Base-by-base conservation (phyloP, 805 yeast genomes). In the Lipomyces mesembrius region DNA sequence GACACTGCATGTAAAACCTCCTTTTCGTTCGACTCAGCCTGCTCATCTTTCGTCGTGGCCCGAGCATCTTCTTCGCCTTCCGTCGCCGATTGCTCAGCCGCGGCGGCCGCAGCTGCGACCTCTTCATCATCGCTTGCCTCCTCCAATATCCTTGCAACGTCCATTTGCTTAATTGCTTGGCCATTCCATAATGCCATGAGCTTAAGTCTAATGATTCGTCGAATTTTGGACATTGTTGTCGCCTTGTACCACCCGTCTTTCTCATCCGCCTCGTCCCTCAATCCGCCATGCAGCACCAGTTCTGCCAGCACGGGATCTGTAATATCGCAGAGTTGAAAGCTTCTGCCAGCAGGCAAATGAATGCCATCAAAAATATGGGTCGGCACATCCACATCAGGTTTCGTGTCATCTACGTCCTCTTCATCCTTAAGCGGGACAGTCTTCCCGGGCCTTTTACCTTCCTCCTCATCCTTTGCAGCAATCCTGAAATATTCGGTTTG, bases 401-500 rank as follows among this genome's bases (percentile, higher is more conserved):
- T 85, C 43, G 79, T 79, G 8, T 77, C 74, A 8, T 66, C 73
- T 61, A 79, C 76, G 27, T 79, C 74, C 12, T 75, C 75, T 74
- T 77, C 73, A 12, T 65, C 73, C 62, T 79, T 76, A 27, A 79
- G 74, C 9, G 74, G 75, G 75, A 61, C 61, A 54, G 66, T 64
- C 66, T 11, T 17, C n/a, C 46, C 25, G 8, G 43, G 43, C 52
- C 74, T 12, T n/a, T 51, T 25, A 56, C 59, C 11, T 65, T 69
- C 61, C 55, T 60, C 59, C 55, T 58, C 67, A 20, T 61, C 65
- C 22, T 59, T 65, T 7, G 62, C 61, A 2, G 80, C 77, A 5
- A 86, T 80, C 49, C 92, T 84, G 79, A 93, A 95, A 63, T 90
- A 88, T 77, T 93, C 98, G 25, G 93, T 88, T 78, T 95, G 99